Base-by-base conservation (phyloP, 495 filamentous ascomycete genomes). In the Talaromyces liani region DNA sequence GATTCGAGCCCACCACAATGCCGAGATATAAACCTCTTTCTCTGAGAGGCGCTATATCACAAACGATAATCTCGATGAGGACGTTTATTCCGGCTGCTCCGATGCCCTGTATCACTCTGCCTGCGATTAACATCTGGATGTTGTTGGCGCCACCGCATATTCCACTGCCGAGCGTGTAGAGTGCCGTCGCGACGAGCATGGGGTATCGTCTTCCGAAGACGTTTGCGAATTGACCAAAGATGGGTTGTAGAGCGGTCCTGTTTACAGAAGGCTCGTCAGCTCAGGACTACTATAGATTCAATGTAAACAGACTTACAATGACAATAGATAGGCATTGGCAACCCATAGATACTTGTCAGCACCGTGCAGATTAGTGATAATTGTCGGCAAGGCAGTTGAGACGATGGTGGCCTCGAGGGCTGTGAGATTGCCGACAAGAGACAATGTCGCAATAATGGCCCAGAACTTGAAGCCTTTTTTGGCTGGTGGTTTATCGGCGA, bases 31-130 rank as follows among this genome's bases (percentile, higher is more conserved):
- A 18, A 29, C 49, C 47, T 22, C 47, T 14, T 45, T 63, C 62
- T 41, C 62, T 25, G 4, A 63, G 29, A 29, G 62, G 51, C 5
- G 55, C 27, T n/a, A 63, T 29, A 45, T 63, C 62, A 18, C 47
- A 34, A 14, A 63, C 20, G 36, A 63, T 58, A 22, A 92, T 87
- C 66, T 88, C 89, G 41, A 88, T 87, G 63, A 93, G 71, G 18
- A 87, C 83, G 24, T 36, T 63, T 33, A 69, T 63, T 1, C 67
- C 69, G 12, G 65, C 67, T 14, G 58, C 66, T 4, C 68, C 68
- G n/a, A 70, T 55, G 6, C 69, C 69, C 60, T 71, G 69, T 14
- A 71, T 24, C 2, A 61, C 24, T 12, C 69, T 64, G 2, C 68
- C 68, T 7, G 59, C 62, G 24, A 70, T 69, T 9, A 72, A 29